Evolutionary conservation across 805 yeast species (phyloP).

Genomic region (Clavispora santaluciae): DNA sequence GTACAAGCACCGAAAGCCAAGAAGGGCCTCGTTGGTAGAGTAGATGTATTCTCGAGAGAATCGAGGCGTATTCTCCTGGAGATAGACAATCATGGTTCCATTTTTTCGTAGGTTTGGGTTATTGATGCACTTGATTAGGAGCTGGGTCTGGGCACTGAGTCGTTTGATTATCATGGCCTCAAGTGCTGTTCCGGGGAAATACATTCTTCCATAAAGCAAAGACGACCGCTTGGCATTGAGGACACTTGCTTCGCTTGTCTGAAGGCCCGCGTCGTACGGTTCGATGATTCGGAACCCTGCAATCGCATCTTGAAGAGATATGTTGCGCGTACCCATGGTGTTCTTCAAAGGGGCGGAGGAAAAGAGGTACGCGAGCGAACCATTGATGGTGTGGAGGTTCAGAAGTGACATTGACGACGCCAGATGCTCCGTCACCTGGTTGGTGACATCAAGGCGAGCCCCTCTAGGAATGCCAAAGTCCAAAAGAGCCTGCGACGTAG

Average conservation of each 20-base stretch:
- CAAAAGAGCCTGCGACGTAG: slow-evolving; percentile 64
- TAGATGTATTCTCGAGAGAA: slow-evolving; percentile 70
- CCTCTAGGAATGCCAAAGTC: slow-evolving; percentile 74
- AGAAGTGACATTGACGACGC: slow-evolving; percentile 71
- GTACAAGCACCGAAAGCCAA: slow-evolving; percentile 78
- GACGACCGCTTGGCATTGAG: slow-evolving; percentile 17
- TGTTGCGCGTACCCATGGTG: slow-evolving; percentile 46
- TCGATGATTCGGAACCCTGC: slow-evolving; percentile 62
- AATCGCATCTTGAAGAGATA: slow-evolving; percentile 62
- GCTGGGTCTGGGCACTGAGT: slow-evolving; percentile 53
- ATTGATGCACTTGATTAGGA: slow-evolving; percentile 71
- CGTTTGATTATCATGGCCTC: slow-evolving; percentile 83
- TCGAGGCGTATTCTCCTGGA: slow-evolving; percentile 62
- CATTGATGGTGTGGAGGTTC: slow-evolving; percentile 61
- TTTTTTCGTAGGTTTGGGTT: slow-evolving; percentile 52
- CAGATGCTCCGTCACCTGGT: slow-evolving; percentile 63
- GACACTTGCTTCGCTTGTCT: background rate
- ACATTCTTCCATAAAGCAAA: slow-evolving; percentile 78
- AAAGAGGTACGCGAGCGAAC: slow-evolving; percentile 79
- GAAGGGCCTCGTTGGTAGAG: slow-evolving; percentile 75
- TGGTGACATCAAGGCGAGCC: slow-evolving; percentile 57
- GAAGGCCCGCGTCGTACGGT: slow-evolving; percentile 25
- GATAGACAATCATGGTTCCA: slow-evolving; percentile 58
- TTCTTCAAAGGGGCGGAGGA: slow-evolving; percentile 53
- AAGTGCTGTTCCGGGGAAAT: slow-evolving; percentile 77